Evolutionary conservation across 2,329 filamentous ascomycete species (phyloP), one percentile per base, ranked within the genome.

Genomic region (Pyrenochaeta sp.): DNA sequence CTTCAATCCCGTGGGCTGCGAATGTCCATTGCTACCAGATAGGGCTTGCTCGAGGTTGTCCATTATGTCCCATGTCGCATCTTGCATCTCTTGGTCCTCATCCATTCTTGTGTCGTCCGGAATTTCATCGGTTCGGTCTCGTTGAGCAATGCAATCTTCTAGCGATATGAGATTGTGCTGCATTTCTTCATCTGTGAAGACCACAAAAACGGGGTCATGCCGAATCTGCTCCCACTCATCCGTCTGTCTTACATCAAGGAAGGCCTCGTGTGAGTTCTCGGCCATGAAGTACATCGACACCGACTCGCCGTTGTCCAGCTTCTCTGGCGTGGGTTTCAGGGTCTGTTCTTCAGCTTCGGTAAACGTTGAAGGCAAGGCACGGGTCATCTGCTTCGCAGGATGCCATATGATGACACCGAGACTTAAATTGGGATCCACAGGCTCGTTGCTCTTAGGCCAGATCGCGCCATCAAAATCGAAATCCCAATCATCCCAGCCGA

Each of bases 221-320:
- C 80, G 81, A 50, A 84, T 75, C n/a, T 76, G 73, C 2, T 79
- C 67, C 84, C 84, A 86, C 24, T 79, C 75, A 37, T 81, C 78
- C 0, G 81, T 84, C 58, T 84, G 78, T 53, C 81, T 74, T 15
- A 85, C 79, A 59, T 82, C 80, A 36, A 81, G 65, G 53, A 79
- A 75, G 15, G 79, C 78, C 56, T 83, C 79, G 19, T 82, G 76
- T 1, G 76, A 73, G 54, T 79, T 80, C 12, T 79, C 75, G 3
- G 73, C 60, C 4, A 75, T 78, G 61, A 83, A 81, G 58, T 85
- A 85, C 50, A 81, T 78, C 1, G 83, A 86, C 3, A 83, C 78
- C 37, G 80, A 82, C 48, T 79, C 78, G 13, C 79, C 80, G 27
- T 81, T 78, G 24, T 68, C 66, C 6, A 78, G 60, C 43, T 66